Conservation (phyloP, 352 stramenopile genomes). For the Globisporangium cederbergense region DNA sequence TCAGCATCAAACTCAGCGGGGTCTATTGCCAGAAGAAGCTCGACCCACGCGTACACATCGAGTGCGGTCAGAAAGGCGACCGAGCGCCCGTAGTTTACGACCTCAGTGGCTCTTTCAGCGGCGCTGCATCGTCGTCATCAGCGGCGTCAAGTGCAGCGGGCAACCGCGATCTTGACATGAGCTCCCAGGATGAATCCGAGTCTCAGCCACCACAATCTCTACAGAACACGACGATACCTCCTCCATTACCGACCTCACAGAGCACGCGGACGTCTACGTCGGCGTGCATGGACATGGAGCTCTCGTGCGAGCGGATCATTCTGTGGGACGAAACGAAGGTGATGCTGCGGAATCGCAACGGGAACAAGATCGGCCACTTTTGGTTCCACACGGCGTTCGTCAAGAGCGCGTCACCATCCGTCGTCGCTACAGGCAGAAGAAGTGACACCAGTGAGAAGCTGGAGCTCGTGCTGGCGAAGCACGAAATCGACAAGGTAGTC, state of each 20-base stretch:
- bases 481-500: slow-evolving; percentile 67
- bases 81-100: slow-evolving; percentile 20
- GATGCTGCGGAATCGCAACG: slow-evolving; percentile 37
- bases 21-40: slow-evolving; percentile 44
- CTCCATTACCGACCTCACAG: not conserved
- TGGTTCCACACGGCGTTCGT: slow-evolving; percentile 82
- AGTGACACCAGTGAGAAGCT: slow-evolving; percentile 10
- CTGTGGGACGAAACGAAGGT: slow-evolving; percentile 69
- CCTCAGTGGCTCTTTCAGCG: slow-evolving; percentile 21
- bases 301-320: slow-evolving; percentile 40
- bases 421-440: no score
- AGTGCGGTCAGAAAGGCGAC: slow-evolving; percentile 30
- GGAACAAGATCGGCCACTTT: slow-evolving; percentile 51
- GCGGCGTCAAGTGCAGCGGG: not conserved
- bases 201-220: not conserved
- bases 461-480: slow-evolving; percentile 44
- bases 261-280: not conserved
- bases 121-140: not conserved
- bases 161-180: not conserved
- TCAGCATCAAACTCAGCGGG: slow-evolving; percentile 38
- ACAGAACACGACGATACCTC: not conserved
- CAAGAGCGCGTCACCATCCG: slow-evolving; percentile 5
- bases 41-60: slow-evolving; percentile 51
- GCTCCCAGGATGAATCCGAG: slow-evolving; percentile 9
- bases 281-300: slow-evolving; percentile 30